phyloP scores from a whole-genome alignment of 805 yeast species.

The Cyberlindnera amylophila region DNA sequence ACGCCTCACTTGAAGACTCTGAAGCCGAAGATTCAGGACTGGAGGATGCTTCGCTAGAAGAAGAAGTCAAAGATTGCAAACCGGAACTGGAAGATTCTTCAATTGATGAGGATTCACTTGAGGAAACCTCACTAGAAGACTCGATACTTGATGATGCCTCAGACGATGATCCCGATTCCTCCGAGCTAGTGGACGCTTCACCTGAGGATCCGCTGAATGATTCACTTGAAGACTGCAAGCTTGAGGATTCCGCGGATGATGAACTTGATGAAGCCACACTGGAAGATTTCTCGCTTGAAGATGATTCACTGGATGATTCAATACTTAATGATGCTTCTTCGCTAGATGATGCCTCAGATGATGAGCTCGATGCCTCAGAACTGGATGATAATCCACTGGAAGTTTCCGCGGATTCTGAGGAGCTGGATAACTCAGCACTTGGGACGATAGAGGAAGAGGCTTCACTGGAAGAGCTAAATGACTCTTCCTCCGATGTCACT shows the following conservation, averaged over 20 bases:
- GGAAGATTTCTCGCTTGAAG: background rate
- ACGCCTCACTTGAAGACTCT: too few species aligned
- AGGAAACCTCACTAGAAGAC: constrained; percentile 1
- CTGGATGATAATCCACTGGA: background rate
- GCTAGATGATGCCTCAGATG: background rate
- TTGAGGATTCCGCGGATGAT: background rate
- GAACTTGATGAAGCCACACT: background rate
- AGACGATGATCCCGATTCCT: constrained; percentile 1
- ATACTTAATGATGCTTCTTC: background rate
- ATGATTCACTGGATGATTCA: background rate
- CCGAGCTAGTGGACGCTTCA: constrained; percentile 2
- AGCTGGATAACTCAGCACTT: background rate
- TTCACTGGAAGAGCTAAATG: constrained; percentile 1
- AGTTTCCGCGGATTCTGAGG: background rate
- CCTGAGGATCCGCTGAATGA: constrained; percentile 1
- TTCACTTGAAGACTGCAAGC: background rate
- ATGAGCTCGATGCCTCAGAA: background rate
- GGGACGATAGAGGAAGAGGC: background rate
- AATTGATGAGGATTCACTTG: background rate
- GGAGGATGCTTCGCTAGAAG: background rate
- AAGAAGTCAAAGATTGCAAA: background rate
- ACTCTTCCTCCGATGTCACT: too few species aligned
- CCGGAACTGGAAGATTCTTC: background rate
- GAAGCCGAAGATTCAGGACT: background rate
- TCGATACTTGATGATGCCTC: background rate